These are phyloP conservation scores for Fonsecaea monophora DNA, from an alignment of 2,329 filamentous ascomycete genomes.

Conservation along the genomic window DNA sequence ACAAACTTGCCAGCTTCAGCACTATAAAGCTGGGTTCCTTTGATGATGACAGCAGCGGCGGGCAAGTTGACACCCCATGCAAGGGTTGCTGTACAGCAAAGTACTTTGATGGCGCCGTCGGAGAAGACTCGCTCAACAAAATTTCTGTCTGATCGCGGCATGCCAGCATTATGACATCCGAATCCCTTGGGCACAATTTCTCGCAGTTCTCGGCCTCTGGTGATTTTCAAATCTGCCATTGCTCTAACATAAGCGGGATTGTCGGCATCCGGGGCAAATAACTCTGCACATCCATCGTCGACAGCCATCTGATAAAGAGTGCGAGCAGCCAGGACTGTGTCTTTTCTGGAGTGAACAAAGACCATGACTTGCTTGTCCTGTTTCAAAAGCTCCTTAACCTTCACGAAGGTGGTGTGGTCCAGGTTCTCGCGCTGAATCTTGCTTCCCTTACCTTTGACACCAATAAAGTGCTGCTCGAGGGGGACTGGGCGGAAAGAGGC, in stretches of 20 bases:
- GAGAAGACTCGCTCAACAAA: slow-evolving; percentile 92
- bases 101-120: slow-evolving; percentile 91
- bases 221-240: slow-evolving; percentile 81
- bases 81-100: slow-evolving; percentile 96
- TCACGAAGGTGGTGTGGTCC: slow-evolving; percentile 86
- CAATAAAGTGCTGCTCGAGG: slow-evolving; percentile 95
- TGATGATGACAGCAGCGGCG: slow-evolving; percentile 95
- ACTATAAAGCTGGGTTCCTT: slow-evolving; percentile 96
- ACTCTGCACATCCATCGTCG: slow-evolving; percentile 77
- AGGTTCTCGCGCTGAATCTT: slow-evolving; percentile 87
- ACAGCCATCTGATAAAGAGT: slow-evolving; percentile 85
- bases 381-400: slow-evolving; percentile 91
- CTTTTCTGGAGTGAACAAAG: slow-evolving; percentile 95
- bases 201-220: slow-evolving; percentile 82
- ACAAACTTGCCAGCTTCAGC: slow-evolving; percentile 96
- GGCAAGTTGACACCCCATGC: slow-evolving; percentile 99
- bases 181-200: slow-evolving; percentile 90
- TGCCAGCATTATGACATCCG: slow-evolving; percentile 94
- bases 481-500: slow-evolving; percentile 94
- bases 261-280: slow-evolving; percentile 85
- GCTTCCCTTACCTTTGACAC: slow-evolving; percentile 86
- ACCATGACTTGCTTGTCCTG: slow-evolving; percentile 98
- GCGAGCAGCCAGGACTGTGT: slow-evolving; percentile 87
- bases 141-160: slow-evolving; percentile 92
- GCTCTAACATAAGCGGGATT: slow-evolving; percentile 73